Evolutionary conservation across 768 basidiomycete species (phyloP).

Genomic region (Termitomyces sp.): DNA sequence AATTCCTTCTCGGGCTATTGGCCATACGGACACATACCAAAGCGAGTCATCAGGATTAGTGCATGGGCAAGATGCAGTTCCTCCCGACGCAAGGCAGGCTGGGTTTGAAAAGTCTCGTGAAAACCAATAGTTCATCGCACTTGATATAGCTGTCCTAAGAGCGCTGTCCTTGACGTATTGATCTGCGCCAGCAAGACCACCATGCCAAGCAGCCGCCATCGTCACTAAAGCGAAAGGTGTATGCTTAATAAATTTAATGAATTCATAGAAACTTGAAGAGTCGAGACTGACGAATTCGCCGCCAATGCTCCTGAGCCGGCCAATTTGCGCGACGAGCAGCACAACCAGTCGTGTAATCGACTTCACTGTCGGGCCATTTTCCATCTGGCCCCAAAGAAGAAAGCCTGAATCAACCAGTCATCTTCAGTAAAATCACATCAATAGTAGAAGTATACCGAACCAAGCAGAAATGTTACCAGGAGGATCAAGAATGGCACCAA

Average conservation of each 20-base stretch:
- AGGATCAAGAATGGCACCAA: slow-evolving; percentile 27
- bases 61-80: slow-evolving; percentile 49
- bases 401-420: slow-evolving; percentile 28
- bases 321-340: slow-evolving; percentile 59
- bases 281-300: slow-evolving; percentile 35
- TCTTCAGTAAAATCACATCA: neutral
- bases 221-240: slow-evolving; percentile 28
- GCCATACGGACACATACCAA: slow-evolving; percentile 22
- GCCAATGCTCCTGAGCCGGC: slow-evolving; percentile 60
- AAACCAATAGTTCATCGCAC: slow-evolving; percentile 62
- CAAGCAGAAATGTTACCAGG: slow-evolving; percentile 16
- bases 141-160: slow-evolving; percentile 32
- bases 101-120: slow-evolving; percentile 47
- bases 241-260: too few species aligned
- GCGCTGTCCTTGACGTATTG: slow-evolving; percentile 35
- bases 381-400: slow-evolving; percentile 40
- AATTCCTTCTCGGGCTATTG: neutral
- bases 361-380: slow-evolving; percentile 47
- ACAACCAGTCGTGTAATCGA: slow-evolving; percentile 63
- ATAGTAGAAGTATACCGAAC: neutral
- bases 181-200: slow-evolving; percentile 35
- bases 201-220: slow-evolving; percentile 55
- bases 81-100: slow-evolving; percentile 52
- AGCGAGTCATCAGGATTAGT: slow-evolving; percentile 37
- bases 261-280: neutral